Percentiles rank a stretch among this genome's conserved stretches.
Evolutionary conservation across 345 rosid genomes (phyloP).

Genomic region (Corymbia maculata): DNA sequence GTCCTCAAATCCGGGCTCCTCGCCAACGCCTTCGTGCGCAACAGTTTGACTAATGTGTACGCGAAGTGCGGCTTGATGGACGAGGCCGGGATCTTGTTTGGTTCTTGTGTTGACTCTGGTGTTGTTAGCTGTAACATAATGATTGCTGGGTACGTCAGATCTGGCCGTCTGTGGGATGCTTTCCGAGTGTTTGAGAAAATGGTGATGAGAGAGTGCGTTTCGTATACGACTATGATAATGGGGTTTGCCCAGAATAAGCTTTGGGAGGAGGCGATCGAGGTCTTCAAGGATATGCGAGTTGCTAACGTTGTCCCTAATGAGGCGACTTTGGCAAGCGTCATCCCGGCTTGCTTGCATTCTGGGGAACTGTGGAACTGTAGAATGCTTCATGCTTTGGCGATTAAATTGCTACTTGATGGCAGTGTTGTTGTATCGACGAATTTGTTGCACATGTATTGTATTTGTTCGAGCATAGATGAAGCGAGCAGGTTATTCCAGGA

Average conservation of each 20-base stretch:
- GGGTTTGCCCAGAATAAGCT: constrained; percentile 40
- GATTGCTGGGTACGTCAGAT: constrained; percentile 42
- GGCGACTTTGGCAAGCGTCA: constrained; percentile 45
- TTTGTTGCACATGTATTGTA: constrained; percentile 62
- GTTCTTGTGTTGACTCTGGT: constrained; percentile 16
- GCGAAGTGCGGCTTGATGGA: constrained; percentile 47
- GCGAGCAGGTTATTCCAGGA: constrained; percentile 52
- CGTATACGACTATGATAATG: constrained; percentile 59
- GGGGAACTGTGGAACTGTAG: constrained; percentile 46
- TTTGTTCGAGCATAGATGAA: constrained; percentile 37
- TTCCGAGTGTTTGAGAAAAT: constrained; percentile 48
- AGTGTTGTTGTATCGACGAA: constrained; percentile 58
- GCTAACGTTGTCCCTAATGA: constrained; percentile 41
- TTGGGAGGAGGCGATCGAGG: constrained; percentile 39
- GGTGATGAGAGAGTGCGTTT: constrained; percentile 53
- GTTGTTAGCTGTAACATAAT: constrained; percentile 59
- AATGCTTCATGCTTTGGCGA: constrained; percentile 53
- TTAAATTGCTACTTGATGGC: constrained; percentile 30
- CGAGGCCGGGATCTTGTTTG: constrained; percentile 41
- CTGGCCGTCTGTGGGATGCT: constrained; percentile 42
- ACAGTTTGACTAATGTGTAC: constrained; percentile 72
- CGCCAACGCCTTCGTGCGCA: constrained; percentile 49
- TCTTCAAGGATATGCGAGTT: constrained; percentile 51
- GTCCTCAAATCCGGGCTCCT: constrained; percentile 45
- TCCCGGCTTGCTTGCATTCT: constrained; percentile 41